Evolutionary conservation across 176 grass and related monocot genomes (phyloP).

Genomic region (Ensete ventricosum): DNA sequence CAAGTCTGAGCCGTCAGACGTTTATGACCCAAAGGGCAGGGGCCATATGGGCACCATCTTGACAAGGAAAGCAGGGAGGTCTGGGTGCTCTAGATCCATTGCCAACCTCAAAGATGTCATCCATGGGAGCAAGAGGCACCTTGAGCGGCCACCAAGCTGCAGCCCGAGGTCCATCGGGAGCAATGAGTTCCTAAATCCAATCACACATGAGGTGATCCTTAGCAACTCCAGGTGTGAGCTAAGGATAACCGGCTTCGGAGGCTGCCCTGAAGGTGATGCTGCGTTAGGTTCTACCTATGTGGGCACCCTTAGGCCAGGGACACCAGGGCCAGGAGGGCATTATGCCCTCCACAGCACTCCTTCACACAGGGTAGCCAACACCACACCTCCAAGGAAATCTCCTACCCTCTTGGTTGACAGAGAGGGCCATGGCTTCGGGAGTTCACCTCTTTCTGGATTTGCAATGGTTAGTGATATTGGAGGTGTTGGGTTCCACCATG

Average conservation of each 20-base stretch:
- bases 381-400: conserved; percentile 63
- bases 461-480: background rate
- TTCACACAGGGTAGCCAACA: conserved; percentile 27
- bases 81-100: conserved; percentile 76
- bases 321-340: conserved; percentile 23
- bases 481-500: background rate
- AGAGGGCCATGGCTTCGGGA: background rate
- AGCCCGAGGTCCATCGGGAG: conserved; percentile 95
- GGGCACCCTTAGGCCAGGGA: conserved; percentile 75
- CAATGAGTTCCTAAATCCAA: conserved; percentile 94
- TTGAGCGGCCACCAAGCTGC: conserved; percentile 57
- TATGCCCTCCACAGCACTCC: conserved; percentile 28
- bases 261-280: background rate
- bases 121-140: conserved; percentile 96
- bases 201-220: conserved; percentile 85
- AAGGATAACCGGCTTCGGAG: conserved; percentile 69
- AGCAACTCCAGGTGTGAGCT: conserved; percentile 94
- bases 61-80: conserved; percentile 55
- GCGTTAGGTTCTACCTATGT: conserved; percentile 30
- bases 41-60: conserved; percentile 32
- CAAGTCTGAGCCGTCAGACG: conserved; percentile 67
- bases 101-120: conserved; percentile 87
- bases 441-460: conserved; percentile 8
- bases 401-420: conserved; percentile 36
- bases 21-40: conserved; percentile 62